phyloP scores from a whole-genome alignment of 192 early-diverging fungal genomes.

The Diversispora eburnea region DNA sequence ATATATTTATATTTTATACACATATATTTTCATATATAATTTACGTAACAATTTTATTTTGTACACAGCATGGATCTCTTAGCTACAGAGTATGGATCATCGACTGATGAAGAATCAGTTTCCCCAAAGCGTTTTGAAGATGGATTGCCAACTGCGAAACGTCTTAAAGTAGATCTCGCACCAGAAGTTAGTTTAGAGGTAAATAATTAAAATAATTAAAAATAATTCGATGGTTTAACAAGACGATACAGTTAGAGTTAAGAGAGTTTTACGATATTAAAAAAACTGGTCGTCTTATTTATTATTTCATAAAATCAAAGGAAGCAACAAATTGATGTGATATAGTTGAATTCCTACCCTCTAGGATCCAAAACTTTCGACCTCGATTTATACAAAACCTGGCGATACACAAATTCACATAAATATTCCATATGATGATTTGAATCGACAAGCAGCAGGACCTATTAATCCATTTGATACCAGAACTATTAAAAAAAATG shows the following conservation, averaged over 20 bases:
- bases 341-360: not conserved
- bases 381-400: constrained; percentile 50
- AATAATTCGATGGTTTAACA: not conserved
- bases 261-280: not conserved
- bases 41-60: too few relatives aligned
- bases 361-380: constrained; percentile 39
- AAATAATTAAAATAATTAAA: constrained; percentile 19
- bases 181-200: constrained; percentile 54
- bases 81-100: not conserved
- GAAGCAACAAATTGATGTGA: constrained; percentile 1
- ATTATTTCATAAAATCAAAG: not conserved
- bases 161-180: constrained; percentile 42
- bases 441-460: constrained; percentile 48
- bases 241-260: not conserved
- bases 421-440: constrained; percentile 58
- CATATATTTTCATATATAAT: too few relatives aligned
- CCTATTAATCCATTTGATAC: constrained; percentile 54
- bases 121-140: not conserved
- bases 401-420: constrained; percentile 51
- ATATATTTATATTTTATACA: too few relatives aligned
- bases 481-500: constrained; percentile 46
- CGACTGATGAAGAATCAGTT: not conserved
- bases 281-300: not conserved
- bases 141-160: constrained; percentile 9
- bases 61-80: not conserved